phyloP scores from a whole-genome alignment of 768 basidiomycete genomes.

The Boletus rex-veris region DNA sequence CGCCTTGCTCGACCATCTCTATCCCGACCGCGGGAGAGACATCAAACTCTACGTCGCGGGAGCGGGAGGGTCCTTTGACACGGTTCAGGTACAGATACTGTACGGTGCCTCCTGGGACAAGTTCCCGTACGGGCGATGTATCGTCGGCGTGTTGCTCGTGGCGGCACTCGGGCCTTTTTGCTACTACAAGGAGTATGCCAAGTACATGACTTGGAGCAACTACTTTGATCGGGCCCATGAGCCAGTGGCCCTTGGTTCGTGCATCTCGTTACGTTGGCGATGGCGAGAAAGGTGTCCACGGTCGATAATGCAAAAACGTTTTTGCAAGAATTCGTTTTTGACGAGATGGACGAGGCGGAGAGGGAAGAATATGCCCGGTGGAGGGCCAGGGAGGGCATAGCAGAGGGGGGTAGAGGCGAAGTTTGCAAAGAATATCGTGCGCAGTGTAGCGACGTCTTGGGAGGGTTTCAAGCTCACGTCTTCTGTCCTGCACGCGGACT shows the following conservation, averaged over 20 bases:
- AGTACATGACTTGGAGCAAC: slow-evolving; percentile 42
- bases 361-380: slow-evolving; percentile 36
- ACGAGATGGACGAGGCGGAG: slow-evolving; percentile 38
- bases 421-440: slow-evolving; percentile 40
- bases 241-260: slow-evolving; percentile 40
- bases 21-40: slow-evolving; percentile 36
- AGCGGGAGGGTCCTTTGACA: slow-evolving; percentile 52
- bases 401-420: slow-evolving; percentile 42
- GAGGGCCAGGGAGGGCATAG: slow-evolving; percentile 37
- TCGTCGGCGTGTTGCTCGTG: slow-evolving; percentile 47
- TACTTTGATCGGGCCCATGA: slow-evolving; percentile 46
- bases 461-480: slow-evolving; percentile 47
- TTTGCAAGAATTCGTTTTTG: slow-evolving; percentile 37
- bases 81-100: slow-evolving; percentile 52
- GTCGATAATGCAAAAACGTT: slow-evolving; percentile 41
- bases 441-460: slow-evolving; percentile 50
- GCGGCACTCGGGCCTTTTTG: slow-evolving; percentile 46
- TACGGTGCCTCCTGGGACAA: slow-evolving; percentile 48
- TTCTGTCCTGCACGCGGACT: slow-evolving; percentile 45
- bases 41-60: slow-evolving; percentile 50
- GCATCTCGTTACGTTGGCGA: slow-evolving; percentile 29
- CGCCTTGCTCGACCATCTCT: slow-evolving; percentile 48
- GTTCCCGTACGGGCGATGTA: slow-evolving; percentile 49
- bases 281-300: slow-evolving; percentile 37
- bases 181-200: slow-evolving; percentile 43